A percentile compares a stretch with the other conserved stretches of the same genome.
Evolutionary conservation across 2,329 filamentous ascomycete species (phyloP).

Genomic region (Alternaria panax): DNA sequence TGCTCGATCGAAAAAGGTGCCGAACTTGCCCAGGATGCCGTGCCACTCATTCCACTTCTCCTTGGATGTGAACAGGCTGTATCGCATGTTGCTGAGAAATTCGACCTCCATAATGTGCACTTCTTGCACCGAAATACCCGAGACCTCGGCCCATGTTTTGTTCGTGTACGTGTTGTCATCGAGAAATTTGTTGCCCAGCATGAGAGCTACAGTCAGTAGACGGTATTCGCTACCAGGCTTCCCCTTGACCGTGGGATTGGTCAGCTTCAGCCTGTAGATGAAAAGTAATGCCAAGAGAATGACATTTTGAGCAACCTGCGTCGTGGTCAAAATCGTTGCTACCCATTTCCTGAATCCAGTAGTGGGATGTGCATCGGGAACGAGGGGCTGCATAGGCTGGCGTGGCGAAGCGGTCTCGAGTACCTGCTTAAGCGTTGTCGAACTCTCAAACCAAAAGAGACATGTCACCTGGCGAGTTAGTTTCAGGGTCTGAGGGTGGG

Average conservation of each 20-base stretch:
- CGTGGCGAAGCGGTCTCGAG: constrained; percentile 63
- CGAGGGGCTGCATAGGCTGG: constrained; percentile 62
- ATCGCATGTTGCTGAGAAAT: constrained; percentile 97
- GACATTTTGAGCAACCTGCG: constrained; percentile 95
- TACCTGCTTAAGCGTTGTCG: constrained; percentile 77
- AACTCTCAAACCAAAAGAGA: constrained; percentile 96
- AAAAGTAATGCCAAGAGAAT: constrained; percentile 89
- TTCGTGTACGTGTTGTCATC: constrained; percentile 99
- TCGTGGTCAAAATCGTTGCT: constrained; percentile 86
- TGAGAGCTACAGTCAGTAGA: constrained; percentile 89
- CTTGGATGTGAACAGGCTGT: constrained; percentile 86
- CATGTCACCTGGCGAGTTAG: constrained; percentile 76
- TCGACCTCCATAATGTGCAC: constrained; percentile 99
- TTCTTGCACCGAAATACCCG: constrained; percentile 88
- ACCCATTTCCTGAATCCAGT: constrained; percentile 93
- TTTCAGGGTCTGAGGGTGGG: constrained; percentile 1
- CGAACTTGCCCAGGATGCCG: constrained; percentile 79
- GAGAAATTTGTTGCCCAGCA: constrained; percentile 98
- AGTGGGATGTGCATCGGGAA: constrained; percentile 76
- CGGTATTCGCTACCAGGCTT: constrained; percentile 93
- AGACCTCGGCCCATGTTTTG: constrained; percentile 99
- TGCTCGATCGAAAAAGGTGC: constrained; percentile 80
- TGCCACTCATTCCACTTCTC: constrained; percentile 90
- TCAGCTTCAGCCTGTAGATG: constrained; percentile 89
- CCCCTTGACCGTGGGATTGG: constrained; percentile 87